Conservation (phyloP, 2,329 filamentous ascomycete species). For the Pyrenochaeta sp. region DNA sequence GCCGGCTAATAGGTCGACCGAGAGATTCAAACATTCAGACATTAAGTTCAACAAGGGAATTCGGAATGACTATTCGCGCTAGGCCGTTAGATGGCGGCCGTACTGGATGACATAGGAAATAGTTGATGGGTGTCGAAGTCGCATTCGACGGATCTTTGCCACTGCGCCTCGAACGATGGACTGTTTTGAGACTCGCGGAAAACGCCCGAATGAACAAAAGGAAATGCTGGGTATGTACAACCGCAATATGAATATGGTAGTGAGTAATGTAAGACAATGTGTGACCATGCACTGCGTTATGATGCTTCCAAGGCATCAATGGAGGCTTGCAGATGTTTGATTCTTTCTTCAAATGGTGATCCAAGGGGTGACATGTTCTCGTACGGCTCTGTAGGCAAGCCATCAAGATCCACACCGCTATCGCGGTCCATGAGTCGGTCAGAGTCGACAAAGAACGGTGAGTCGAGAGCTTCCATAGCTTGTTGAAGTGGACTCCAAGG, state of each 20-base stretch:
- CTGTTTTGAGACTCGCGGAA: not conserved
- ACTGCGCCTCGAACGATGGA: constrained; percentile 26
- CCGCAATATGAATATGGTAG: constrained; percentile 9
- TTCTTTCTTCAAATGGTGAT: constrained; percentile 38
- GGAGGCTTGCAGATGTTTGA: constrained; percentile 29
- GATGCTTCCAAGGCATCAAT: constrained; percentile 28
- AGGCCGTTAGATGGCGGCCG: too few species aligned
- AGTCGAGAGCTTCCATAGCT: constrained; percentile 25
- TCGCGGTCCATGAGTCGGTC: constrained; percentile 46
- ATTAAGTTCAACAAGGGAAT: constrained; percentile 21
- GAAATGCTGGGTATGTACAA: constrained; percentile 17
- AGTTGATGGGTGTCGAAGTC: constrained; percentile 43
- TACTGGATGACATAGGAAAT: constrained; percentile 40
- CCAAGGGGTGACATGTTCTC: constrained; percentile 30
- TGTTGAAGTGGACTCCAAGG: constrained; percentile 45
- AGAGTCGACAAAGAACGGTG: constrained; percentile 22
- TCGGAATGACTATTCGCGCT: too few species aligned
- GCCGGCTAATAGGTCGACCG: constrained; percentile 5
- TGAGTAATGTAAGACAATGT: too few species aligned
- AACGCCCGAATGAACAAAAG: constrained; percentile 10
- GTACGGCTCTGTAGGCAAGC: constrained; percentile 22
- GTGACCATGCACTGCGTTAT: constrained; percentile 8
- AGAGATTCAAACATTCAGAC: constrained; percentile 17
- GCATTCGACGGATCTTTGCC: constrained; percentile 39
- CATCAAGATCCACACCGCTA: constrained; percentile 46